Conservation (phyloP, 129 eudicot species). For the Silybum marianum region DNA sequence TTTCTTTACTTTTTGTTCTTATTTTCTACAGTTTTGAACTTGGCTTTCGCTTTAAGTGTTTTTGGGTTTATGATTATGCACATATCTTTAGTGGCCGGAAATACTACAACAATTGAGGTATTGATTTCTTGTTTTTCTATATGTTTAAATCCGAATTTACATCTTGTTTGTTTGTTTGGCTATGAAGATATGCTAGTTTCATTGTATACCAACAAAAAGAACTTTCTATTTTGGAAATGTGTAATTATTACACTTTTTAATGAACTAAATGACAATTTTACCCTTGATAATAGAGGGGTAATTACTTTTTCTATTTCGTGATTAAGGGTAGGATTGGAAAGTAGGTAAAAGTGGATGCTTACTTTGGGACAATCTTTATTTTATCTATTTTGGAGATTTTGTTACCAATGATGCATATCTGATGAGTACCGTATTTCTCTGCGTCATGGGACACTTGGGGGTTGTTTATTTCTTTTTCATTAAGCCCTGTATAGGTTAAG, state of each 20-base stretch:
- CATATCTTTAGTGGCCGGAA: constrained; percentile 77
- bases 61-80: constrained; percentile 92
- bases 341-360: neutral
- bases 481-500: neutral
- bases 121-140: constrained; percentile 10
- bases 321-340: neutral
- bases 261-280: neutral
- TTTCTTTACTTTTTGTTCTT: neutral
- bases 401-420: neutral
- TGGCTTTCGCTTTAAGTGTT: constrained; percentile 91
- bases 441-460: neutral
- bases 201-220: too few relatives aligned
- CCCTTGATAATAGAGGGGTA: neutral
- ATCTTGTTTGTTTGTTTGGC: neutral
- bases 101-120: constrained; percentile 97
- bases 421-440: neutral
- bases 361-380: neutral
- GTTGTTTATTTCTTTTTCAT: neutral
- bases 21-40: constrained; percentile 61
- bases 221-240: neutral
- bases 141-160: neutral
- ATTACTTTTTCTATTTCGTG: neutral
- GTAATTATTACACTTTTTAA: neutral
- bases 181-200: too few relatives aligned
- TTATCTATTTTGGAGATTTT: neutral